Base-by-base conservation (phyloP, 495 filamentous ascomycete species). In the Cetradonia linearis region DNA sequence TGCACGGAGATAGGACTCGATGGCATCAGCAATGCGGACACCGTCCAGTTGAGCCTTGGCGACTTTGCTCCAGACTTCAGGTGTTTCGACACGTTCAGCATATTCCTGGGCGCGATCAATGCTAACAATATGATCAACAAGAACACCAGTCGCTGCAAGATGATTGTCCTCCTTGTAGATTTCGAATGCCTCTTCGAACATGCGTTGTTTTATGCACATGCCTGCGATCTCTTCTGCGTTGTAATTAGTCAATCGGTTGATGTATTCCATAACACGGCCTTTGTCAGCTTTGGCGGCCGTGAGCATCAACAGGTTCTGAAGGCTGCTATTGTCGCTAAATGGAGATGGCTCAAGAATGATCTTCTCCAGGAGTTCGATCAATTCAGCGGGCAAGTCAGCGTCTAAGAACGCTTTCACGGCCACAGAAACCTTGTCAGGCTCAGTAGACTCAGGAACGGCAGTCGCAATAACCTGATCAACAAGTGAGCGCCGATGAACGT, bases 31-130 rank as follows among this genome's bases (percentile, higher is more conserved):
- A 38, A 99, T 86, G 54, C 94, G 89, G 27, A 97, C 84, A 65
- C 94, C 94, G 71, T 97, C 94, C 47, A 99, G 80, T 73, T 99
- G 94, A 52, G 94, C 94, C 80, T 99, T 99, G 65, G 89, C 94
- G 64, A 99, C 90, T 77, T 85, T 88, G 78, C 93, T 97, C 94
- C 94, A 99, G n/a, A 99, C 94, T 67, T 96, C 90, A 8, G 94
- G 87, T 48, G 91, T 77, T 68, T 99, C 94, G 56, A 96, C 88
- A 63, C 90, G 89, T 69, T 99, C 94, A 27, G 93, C 94, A 68
- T 92, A 99, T 56, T 93, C 89, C 67, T 95, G 93, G 2, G 94
- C 92, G 64, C 94, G 86, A 70, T 99, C 94, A 69, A 99, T 97
- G 78, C 94, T 97, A 63, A 96, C 93, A 67, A 99, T 81, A 69